A percentile compares a stretch with the other conserved stretches of the same genome.
These are phyloP conservation scores for Pholiota microspora DNA, from an alignment of 768 basidiomycete species.

Conservation along the genomic window DNA sequence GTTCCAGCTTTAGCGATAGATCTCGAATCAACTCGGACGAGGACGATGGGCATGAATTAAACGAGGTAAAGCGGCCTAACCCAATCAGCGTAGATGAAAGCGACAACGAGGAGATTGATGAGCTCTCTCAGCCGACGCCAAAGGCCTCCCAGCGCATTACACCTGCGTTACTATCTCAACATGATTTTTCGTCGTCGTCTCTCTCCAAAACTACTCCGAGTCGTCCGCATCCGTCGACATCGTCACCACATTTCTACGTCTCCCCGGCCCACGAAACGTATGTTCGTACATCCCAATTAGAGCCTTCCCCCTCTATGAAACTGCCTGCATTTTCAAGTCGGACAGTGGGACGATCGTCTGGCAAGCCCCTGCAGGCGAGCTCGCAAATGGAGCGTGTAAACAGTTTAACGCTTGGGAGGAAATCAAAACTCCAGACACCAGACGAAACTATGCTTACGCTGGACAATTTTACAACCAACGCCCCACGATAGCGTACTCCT, in stretches of 20 bases:
- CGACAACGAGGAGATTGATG: conserved; percentile 11
- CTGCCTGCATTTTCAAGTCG: conserved; percentile 32
- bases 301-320: conserved; percentile 54
- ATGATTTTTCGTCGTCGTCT: conserved; percentile 10
- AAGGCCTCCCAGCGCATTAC: conserved; percentile 18
- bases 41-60: conserved; percentile 42
- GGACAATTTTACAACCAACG: neutral
- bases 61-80: conserved; percentile 31
- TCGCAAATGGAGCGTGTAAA: neutral
- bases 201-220: conserved; percentile 18
- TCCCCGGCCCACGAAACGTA: conserved; percentile 32
- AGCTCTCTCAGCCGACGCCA: conserved; percentile 23
- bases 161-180: conserved; percentile 8
- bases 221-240: conserved; percentile 26
- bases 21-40: conserved; percentile 29
- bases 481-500: neutral
- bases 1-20: conserved; percentile 41
- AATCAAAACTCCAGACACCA: neutral
- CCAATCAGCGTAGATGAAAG: conserved; percentile 2
- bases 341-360: conserved; percentile 20
- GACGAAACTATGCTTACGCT: neutral
- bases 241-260: conserved; percentile 33
- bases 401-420: conserved; percentile 5
- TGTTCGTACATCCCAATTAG: conserved; percentile 49
- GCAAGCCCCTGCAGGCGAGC: conserved; percentile 6